These are phyloP conservation scores for Irpex lacteus DNA, from an alignment of 1,284 basidiomycete species.

Conservation along the genomic window DNA sequence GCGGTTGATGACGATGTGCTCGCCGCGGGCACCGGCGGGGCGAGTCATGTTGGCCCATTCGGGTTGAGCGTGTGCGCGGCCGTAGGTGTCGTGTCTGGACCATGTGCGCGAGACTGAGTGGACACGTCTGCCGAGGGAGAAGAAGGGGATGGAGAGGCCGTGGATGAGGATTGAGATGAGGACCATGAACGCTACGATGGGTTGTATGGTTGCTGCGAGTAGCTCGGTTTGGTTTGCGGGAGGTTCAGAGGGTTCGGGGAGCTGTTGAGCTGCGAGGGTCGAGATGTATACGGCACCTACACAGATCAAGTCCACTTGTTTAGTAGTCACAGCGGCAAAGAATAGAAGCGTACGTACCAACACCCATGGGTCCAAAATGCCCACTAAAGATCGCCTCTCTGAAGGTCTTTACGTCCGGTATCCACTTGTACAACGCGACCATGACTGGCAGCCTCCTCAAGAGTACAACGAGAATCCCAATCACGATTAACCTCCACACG, in stretches of 20 bases:
- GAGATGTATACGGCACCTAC: conserved; percentile 87
- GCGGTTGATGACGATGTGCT: conserved; percentile 82
- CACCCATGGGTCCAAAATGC: conserved; percentile 93
- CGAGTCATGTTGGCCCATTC: conserved; percentile 82
- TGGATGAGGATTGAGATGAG: conserved; percentile 84
- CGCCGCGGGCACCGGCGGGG: conserved; percentile 53
- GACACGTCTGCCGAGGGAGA: conserved; percentile 86
- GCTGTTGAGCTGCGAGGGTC: conserved; percentile 73
- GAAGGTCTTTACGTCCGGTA: conserved; percentile 91
- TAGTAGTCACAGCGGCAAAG: too few species aligned
- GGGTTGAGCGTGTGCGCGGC: conserved; percentile 38
- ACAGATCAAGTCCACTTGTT: conserved; percentile 19
- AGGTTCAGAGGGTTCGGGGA: conserved; percentile 55
- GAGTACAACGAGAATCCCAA: conserved; percentile 77
- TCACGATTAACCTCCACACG: conserved; percentile 81
- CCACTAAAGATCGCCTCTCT: conserved; percentile 86
- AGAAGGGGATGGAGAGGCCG: conserved; percentile 90
- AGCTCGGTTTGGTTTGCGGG: conserved; percentile 63
- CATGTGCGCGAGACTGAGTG: conserved; percentile 88
- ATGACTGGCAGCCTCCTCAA: conserved; percentile 84
- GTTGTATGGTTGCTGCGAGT: conserved; percentile 77
- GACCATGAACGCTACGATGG: conserved; percentile 91
- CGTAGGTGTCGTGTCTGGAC: conserved; percentile 64
- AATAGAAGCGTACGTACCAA: conserved; percentile 67
- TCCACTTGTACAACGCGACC: conserved; percentile 82